These are phyloP conservation scores for Annona squamosa DNA, from an alignment of 164 flowering plant genomes.

Conservation along the genomic window DNA sequence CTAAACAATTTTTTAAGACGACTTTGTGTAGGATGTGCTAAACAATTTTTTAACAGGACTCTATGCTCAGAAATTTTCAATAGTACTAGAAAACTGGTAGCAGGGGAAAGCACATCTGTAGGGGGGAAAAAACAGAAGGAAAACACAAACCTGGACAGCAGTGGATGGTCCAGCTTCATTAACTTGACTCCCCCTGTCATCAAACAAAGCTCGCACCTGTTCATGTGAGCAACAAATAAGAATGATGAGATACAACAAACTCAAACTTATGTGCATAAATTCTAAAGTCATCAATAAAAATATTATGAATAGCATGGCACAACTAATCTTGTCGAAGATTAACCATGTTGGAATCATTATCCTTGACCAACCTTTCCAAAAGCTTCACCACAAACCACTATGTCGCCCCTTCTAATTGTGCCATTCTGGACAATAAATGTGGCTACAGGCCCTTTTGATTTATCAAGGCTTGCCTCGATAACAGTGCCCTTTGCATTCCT, in stretches of 20 bases:
- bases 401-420: slow-evolving; percentile 74
- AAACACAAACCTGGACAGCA: slow-evolving; percentile 67
- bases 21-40: background rate
- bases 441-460: slow-evolving; percentile 82
- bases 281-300: background rate
- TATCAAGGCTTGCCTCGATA: slow-evolving; percentile 89
- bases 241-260: slow-evolving; percentile 3
- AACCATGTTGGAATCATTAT: background rate
- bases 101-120: background rate
- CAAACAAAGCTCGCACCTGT: slow-evolving; percentile 87
- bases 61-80: background rate
- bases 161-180: slow-evolving; percentile 82
- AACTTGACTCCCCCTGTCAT: slow-evolving; percentile 66
- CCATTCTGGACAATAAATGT: slow-evolving; percentile 95
- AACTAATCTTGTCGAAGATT: background rate
- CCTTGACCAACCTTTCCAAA: slow-evolving; percentile 74
- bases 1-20: background rate
- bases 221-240: slow-evolving; percentile 6
- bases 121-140: slow-evolving; percentile 1
- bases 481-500: slow-evolving; percentile 93
- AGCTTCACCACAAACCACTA: slow-evolving; percentile 83
- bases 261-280: background rate
- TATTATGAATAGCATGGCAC: background rate
- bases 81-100: background rate
- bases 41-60: background rate